A percentile compares a stretch with the other conserved stretches of the same genome.
phyloP scores from a whole-genome alignment of 2,329 filamentous ascomycete species.

The Ophiostoma tasmaniense region DNA sequence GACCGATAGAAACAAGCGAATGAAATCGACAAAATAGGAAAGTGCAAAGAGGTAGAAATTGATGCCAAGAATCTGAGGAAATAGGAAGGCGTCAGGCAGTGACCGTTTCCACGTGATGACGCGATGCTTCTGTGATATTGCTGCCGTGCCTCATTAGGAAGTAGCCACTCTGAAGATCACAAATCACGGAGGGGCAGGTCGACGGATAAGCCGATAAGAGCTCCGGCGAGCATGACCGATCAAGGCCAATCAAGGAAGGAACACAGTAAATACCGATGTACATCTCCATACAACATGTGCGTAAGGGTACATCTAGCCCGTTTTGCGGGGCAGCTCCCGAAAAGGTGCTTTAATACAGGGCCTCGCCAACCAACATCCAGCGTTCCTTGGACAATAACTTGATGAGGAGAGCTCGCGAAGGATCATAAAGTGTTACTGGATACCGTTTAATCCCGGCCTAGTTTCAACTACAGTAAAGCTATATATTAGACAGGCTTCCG shows the following conservation, averaged over 20 bases:
- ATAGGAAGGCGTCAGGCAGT: neutral
- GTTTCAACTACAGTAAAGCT: neutral
- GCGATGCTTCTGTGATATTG: neutral
- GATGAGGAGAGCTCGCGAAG: neutral
- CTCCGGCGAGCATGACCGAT: conserved; percentile 17
- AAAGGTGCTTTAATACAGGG: neutral
- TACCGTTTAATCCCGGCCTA: neutral
- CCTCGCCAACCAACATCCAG: neutral
- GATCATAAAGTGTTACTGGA: neutral
- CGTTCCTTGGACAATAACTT: neutral
- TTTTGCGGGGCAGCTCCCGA: neutral
- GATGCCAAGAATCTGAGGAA: neutral
- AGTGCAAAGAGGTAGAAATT: neutral
- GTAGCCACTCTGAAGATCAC: neutral
- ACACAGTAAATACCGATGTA: neutral
- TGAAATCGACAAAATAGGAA: neutral
- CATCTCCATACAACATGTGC: neutral
- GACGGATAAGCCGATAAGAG: conserved; percentile 11
- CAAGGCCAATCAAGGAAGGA: conserved; percentile 1
- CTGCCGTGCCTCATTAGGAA: neutral
- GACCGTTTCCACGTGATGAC: neutral
- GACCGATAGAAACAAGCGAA: neutral
- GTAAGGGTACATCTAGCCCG: neutral
- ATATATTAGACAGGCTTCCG: neutral
- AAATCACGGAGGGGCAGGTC: neutral